Evolutionary conservation across 192 early-diverging fungal genomes (phyloP).

Genomic region (Coemansia sp.): DNA sequence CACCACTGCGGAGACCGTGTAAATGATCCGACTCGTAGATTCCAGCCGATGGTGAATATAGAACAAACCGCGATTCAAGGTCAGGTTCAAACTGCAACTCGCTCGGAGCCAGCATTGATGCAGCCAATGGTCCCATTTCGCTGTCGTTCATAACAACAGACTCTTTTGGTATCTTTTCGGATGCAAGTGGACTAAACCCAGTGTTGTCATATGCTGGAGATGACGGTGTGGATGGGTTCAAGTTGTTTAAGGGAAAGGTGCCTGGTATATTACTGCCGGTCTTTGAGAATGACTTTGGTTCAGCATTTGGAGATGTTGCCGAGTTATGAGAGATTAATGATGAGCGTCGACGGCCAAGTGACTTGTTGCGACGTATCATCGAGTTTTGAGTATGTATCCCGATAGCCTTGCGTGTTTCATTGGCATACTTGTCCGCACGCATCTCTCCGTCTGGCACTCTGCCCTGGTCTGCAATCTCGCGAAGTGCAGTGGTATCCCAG

Average conservation of each 20-base stretch:
- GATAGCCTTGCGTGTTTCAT: constrained; percentile 37
- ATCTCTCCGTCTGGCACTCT: constrained; percentile 8
- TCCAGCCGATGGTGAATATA: constrained; percentile 44
- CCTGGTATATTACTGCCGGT: background rate
- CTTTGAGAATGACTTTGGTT: background rate
- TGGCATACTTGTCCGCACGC: constrained; percentile 22
- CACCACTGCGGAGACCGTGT: constrained; percentile 25
- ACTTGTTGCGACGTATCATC: background rate
- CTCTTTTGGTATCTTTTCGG: background rate
- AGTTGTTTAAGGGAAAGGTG: too few relatives aligned
- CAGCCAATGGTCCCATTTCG: constrained; percentile 21
- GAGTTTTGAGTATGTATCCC: constrained; percentile 6
- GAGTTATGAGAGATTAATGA: background rate
- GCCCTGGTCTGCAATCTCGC: constrained; percentile 23
- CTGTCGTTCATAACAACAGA: background rate
- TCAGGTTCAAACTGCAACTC: constrained; percentile 13
- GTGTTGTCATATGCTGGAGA: background rate
- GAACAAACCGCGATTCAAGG: constrained; percentile 21
- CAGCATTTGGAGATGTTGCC: background rate
- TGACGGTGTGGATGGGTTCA: too few relatives aligned
- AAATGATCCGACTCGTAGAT: constrained; percentile 34
- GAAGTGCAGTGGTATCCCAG: constrained; percentile 34
- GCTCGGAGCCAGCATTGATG: constrained; percentile 16
- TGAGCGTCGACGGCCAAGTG: constrained; percentile 5
- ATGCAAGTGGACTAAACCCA: too few relatives aligned